phyloP scores from a whole-genome alignment of 1,284 basidiomycete species.

The Tylopilus sp. region DNA sequence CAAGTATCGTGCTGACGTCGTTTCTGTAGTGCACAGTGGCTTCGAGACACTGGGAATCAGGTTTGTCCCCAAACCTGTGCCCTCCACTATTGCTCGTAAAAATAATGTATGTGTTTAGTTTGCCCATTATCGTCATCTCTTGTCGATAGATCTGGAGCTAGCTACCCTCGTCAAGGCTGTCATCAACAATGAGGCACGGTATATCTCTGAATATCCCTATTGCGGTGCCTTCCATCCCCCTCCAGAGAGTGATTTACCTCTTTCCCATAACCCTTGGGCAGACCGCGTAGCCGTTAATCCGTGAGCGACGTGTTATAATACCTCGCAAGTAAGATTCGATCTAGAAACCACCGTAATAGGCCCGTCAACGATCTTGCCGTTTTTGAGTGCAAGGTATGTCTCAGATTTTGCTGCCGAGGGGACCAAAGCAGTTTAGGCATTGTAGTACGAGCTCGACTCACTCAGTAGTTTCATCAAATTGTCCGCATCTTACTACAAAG shows the following conservation, averaged over 20 bases:
- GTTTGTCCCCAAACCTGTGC: conserved; percentile 32
- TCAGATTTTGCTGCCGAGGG: not conserved
- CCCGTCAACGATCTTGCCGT: conserved; percentile 66
- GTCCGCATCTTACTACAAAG: conserved; percentile 66
- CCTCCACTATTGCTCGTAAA: conserved; percentile 4
- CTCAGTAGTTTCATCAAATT: conserved; percentile 74
- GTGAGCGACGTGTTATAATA: conserved; percentile 39
- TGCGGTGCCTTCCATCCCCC: conserved; percentile 77
- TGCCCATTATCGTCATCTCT: conserved; percentile 59
- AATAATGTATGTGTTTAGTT: conserved; percentile 44
- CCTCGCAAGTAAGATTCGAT: not conserved
- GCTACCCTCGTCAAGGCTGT: conserved; percentile 66
- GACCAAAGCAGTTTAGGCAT: not conserved
- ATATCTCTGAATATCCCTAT: conserved; percentile 69
- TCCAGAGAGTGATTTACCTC: conserved; percentile 60
- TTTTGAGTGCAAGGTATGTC: conserved; percentile 70
- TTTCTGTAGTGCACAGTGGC: conserved; percentile 56
- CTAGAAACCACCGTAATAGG: conserved; percentile 37
- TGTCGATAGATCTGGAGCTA: conserved; percentile 54
- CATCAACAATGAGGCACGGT: conserved; percentile 74
- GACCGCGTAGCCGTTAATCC: conserved; percentile 66
- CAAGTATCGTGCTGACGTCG: conserved; percentile 4
- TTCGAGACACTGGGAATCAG: conserved; percentile 75
- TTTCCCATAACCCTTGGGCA: conserved; percentile 63
- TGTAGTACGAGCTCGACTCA: conserved; percentile 72